These are phyloP conservation scores for Cyberlindnera maclurae DNA, from an alignment of 805 yeast species.

Conservation along the genomic window DNA sequence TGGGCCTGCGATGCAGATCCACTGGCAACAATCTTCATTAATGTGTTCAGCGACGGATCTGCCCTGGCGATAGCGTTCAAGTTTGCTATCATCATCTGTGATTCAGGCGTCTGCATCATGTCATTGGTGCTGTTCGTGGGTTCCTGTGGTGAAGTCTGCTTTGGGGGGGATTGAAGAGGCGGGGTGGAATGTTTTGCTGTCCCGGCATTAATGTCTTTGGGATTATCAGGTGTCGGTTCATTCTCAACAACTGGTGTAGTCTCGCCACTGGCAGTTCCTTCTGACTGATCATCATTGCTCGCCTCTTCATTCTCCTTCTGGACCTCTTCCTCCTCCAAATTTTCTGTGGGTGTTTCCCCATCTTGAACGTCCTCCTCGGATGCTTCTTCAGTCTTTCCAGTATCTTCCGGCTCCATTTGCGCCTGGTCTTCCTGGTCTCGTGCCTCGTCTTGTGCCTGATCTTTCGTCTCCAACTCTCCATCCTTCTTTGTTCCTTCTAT, in stretches of 20 bases:
- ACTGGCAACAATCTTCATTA: constrained; percentile 83
- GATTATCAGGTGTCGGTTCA: background rate
- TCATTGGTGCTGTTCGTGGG: constrained; percentile 24
- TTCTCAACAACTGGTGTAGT: background rate
- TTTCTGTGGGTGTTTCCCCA: background rate
- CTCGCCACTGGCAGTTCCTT: background rate
- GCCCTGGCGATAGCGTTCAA: constrained; percentile 75
- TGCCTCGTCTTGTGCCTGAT: background rate
- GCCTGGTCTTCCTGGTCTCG: background rate
- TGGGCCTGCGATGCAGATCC: constrained; percentile 71
- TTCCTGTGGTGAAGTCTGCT: constrained; percentile 5
- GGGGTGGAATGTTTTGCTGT: constrained; percentile 10
- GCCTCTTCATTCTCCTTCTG: background rate
- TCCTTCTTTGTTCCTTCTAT: background rate
- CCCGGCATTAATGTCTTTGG: background rate
- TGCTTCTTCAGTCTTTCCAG: background rate
- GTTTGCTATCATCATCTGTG: constrained; percentile 77
- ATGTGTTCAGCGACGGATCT: constrained; percentile 55
- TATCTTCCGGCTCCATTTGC: background rate
- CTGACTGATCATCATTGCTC: background rate
- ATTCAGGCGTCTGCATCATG: constrained; percentile 50
- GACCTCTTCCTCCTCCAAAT: background rate
- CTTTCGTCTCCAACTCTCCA: background rate
- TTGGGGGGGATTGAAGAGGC: constrained; percentile 2
- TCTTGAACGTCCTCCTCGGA: constrained; percentile 9